Evolutionary conservation across 176 grass and related monocot genomes (phyloP).

Genomic region (Musa schizocarpa): DNA sequence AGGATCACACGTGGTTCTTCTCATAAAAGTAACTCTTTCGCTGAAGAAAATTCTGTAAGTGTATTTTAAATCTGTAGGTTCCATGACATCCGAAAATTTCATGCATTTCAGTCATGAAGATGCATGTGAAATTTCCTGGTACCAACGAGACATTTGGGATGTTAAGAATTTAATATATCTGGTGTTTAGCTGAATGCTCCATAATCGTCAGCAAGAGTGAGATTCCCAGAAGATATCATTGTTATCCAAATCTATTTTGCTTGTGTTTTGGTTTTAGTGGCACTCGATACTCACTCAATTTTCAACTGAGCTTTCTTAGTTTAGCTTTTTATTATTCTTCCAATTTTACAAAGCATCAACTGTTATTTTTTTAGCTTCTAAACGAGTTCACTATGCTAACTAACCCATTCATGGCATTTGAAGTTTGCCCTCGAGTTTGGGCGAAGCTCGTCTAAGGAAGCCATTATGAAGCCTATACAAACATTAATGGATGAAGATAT

Average conservation of each 20-base stretch:
- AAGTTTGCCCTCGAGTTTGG: conserved; percentile 41
- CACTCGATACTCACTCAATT: neutral
- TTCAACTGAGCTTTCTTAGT: neutral
- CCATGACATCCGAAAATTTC: neutral
- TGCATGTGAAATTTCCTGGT: neutral
- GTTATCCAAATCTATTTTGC: neutral
- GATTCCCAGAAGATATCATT: too few relatives aligned
- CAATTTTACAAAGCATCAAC: conserved; percentile 2
- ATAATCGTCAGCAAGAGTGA: neutral
- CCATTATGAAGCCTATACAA: conserved; percentile 51
- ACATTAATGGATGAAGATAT: conserved; percentile 82
- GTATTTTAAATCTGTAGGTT: neutral
- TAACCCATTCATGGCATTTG: conserved; percentile 1
- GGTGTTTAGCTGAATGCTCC: neutral
- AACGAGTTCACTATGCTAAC: neutral
- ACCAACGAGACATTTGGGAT: too few relatives aligned
- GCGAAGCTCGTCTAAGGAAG: conserved; percentile 40
- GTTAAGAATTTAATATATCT: too few relatives aligned
- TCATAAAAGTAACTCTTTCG: neutral
- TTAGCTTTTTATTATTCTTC: neutral
- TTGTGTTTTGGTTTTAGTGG: neutral
- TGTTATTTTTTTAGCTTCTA: conserved; percentile 13
- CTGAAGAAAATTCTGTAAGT: conserved; percentile 18
- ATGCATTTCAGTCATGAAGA: neutral
- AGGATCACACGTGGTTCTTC: conserved; percentile 2